Percentiles rank a stretch among this genome's conserved stretches.
phyloP scores from a whole-genome alignment of 495 filamentous ascomycete genomes.

The Pyrenula massariospora region DNA sequence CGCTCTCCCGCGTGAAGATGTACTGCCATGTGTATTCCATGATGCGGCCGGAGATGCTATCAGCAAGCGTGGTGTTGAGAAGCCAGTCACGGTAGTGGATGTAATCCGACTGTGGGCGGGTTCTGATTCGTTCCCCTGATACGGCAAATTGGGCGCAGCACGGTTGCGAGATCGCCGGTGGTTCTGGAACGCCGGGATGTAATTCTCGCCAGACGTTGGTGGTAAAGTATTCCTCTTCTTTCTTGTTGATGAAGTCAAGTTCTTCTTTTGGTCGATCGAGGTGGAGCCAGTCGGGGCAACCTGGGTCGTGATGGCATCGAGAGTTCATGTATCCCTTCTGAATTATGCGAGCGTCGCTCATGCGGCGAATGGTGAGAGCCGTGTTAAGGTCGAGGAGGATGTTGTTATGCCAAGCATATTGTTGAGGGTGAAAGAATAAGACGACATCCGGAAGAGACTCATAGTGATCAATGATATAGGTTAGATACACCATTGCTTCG shows the following conservation, averaged over 20 bases:
- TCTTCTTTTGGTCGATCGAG: conserved; percentile 9
- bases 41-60: conserved; percentile 47
- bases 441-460: conserved; percentile 29
- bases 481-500: conserved; percentile 36
- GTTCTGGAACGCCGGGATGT: conserved; percentile 32
- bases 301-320: conserved; percentile 31
- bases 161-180: conserved; percentile 25
- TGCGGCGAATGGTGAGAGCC: conserved; percentile 19
- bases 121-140: conserved; percentile 34
- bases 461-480: conserved; percentile 41
- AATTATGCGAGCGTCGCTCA: conserved; percentile 28
- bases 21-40: conserved; percentile 70
- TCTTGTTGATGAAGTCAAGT: conserved; percentile 7
- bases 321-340: conserved; percentile 35
- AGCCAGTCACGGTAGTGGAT: conserved; percentile 46
- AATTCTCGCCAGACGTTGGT: conserved; percentile 25
- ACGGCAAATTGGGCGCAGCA: conserved; percentile 70
- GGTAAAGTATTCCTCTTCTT: conserved; percentile 16
- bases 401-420: conserved; percentile 30
- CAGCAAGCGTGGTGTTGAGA: conserved; percentile 43
- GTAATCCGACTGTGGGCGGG: conserved; percentile 40
- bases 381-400: conserved; percentile 30
- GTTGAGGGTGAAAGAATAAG: conserved; percentile 38
- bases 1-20: conserved; percentile 40
- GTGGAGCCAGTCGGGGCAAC: conserved; percentile 30